Percentiles rank a stretch among this genome's conserved stretches.
phyloP scores from a whole-genome alignment of 352 stramenopile species.

The Globisporangium barbulae region DNA sequence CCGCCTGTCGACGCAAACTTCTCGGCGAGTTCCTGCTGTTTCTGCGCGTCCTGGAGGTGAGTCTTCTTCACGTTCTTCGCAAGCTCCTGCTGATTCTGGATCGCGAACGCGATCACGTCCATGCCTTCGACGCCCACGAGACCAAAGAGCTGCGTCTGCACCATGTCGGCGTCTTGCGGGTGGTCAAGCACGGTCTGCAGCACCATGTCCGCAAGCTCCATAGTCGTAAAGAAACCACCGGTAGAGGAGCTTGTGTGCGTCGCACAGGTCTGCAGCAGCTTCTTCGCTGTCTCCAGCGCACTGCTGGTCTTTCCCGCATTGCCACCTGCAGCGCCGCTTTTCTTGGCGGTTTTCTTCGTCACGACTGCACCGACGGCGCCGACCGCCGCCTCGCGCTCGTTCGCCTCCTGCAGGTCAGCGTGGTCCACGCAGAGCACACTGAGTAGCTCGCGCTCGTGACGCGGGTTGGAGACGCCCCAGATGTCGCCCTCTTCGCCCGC shows the following conservation, averaged over 20 bases:
- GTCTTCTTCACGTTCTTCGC: constrained; percentile 27
- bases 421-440: constrained; percentile 61
- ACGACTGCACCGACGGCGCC: constrained; percentile 46
- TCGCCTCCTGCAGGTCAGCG: constrained; percentile 39
- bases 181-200: constrained; percentile 61
- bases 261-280: constrained; percentile 44
- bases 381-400: constrained; percentile 49
- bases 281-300: constrained; percentile 19
- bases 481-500: constrained; percentile 16
- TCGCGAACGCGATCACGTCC: constrained; percentile 77
- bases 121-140: constrained; percentile 85
- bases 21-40: constrained; percentile 36
- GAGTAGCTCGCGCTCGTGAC: constrained; percentile 31
- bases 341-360: constrained; percentile 30
- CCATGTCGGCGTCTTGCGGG: constrained; percentile 44
- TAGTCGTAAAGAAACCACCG: constrained; percentile 44
- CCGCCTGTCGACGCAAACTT: constrained; percentile 11
- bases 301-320: background rate
- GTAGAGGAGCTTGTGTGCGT: constrained; percentile 21
- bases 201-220: constrained; percentile 69
- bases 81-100: constrained; percentile 47
- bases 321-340: constrained; percentile 11
- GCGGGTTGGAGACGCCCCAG: constrained; percentile 28
- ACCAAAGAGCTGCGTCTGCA: constrained; percentile 76
- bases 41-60: constrained; percentile 41